Conservation (phyloP, 2,329 filamentous ascomycete genomes). For the Aspergillus ustus region DNA sequence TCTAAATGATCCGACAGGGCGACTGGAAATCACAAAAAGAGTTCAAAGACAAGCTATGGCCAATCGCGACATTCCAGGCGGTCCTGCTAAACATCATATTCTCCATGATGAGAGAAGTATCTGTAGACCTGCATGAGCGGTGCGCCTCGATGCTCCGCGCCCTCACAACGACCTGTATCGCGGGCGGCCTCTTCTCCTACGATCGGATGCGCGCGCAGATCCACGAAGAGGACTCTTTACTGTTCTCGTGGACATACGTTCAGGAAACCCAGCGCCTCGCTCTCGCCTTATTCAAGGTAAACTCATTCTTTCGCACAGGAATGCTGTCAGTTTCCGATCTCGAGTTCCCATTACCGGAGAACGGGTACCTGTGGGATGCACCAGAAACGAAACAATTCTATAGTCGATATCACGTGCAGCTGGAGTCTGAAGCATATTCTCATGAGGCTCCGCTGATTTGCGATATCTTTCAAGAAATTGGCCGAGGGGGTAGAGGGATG, state of each 20-base stretch:
- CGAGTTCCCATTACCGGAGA: neutral
- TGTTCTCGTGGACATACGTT: conserved; percentile 3
- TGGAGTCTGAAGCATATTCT: neutral
- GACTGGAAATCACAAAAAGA: conserved; percentile 1
- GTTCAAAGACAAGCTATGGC: conserved; percentile 1
- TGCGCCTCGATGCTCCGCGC: neutral
- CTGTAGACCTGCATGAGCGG: neutral
- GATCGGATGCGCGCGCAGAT: neutral
- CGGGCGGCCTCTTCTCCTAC: conserved; percentile 3
- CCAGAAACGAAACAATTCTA: neutral
- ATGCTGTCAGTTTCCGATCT: neutral
- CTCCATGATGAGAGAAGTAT: neutral
- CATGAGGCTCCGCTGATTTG: neutral
- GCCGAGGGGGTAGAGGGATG: neutral
- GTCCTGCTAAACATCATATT: conserved; percentile 4
- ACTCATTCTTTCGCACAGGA: neutral
- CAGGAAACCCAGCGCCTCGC: neutral
- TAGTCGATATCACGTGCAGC: neutral
- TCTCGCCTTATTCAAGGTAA: neutral
- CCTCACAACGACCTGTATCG: neutral
- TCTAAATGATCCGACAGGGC: neutral
- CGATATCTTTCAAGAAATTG: neutral
- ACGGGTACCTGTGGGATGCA: neutral
- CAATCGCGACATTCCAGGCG: neutral
- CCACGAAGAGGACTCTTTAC: neutral